Evolutionary conservation across 2,329 filamentous ascomycete species (phyloP).

Genomic region (Apiospora pterosperma): DNA sequence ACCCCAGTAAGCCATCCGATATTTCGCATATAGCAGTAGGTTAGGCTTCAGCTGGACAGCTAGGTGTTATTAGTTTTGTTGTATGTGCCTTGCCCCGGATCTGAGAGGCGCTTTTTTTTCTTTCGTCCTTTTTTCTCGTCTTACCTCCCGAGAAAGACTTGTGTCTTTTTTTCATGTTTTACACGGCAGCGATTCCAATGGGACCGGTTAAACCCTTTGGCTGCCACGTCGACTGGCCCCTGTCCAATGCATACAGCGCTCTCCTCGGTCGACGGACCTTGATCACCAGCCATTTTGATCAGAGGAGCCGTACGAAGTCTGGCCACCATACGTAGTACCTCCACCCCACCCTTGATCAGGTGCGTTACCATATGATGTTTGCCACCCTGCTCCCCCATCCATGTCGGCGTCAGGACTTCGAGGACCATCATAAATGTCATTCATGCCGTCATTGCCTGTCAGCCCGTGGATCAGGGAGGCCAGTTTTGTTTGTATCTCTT

Average conservation of each 20-base stretch:
- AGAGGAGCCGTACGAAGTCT: slow-evolving; percentile 47
- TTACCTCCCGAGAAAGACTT: background rate
- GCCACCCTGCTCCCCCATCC: slow-evolving; percentile 57
- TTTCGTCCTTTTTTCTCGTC: background rate
- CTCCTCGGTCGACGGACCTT: background rate
- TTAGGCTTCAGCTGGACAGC: background rate
- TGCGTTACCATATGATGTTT: slow-evolving; percentile 64
- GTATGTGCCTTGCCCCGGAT: background rate
- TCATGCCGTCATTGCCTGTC: slow-evolving; percentile 50
- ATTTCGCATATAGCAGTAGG: background rate
- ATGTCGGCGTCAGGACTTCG: slow-evolving; percentile 63
- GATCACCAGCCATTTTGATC: slow-evolving; percentile 30
- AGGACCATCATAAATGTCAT: slow-evolving; percentile 59
- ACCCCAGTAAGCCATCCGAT: background rate
- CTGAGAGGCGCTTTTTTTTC: background rate
- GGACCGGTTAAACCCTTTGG: background rate
- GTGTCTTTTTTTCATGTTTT: background rate
- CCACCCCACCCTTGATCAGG: slow-evolving; percentile 65
- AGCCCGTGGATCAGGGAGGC: slow-evolving; percentile 71
- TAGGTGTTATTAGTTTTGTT: background rate
- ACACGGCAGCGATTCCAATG: background rate
- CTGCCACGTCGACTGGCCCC: background rate
- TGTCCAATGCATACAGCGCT: background rate
- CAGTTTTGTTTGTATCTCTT: slow-evolving; percentile 85
- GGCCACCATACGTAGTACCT: slow-evolving; percentile 38